Evolutionary conservation across 257 asterid species (phyloP).

Genomic region (Gentiana macrophylla): DNA sequence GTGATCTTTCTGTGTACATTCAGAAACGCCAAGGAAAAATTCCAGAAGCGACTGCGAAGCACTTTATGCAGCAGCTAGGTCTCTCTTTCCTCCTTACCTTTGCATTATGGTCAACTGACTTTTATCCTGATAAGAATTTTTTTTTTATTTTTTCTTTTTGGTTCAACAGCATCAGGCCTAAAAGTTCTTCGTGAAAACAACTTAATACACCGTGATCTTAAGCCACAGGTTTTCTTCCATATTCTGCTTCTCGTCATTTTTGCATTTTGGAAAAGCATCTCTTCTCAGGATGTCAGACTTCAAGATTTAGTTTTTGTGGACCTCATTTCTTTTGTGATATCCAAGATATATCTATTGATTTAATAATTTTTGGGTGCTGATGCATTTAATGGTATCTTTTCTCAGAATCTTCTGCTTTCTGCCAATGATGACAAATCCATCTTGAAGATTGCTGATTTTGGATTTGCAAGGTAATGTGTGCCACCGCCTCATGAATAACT

Average conservation of each 20-base stretch:
- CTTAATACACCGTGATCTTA: conserved; percentile 85
- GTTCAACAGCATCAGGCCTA: conserved; percentile 70
- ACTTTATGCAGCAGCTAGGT: conserved; percentile 94
- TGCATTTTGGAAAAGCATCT: neutral
- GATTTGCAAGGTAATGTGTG: conserved; percentile 64
- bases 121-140: neutral
- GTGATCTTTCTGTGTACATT: conserved; percentile 73
- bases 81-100: conserved; percentile 3
- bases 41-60: conserved; percentile 78
- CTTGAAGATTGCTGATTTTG: conserved; percentile 50
- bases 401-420: conserved; percentile 43
- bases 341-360: neutral
- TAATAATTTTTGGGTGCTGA: neutral
- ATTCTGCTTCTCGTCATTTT: neutral
- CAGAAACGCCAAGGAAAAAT: conserved; percentile 65
- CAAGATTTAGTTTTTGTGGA: neutral
- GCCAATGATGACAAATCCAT: conserved; percentile 27
- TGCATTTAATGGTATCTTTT: neutral
- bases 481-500: neutral
- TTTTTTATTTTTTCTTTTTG: conserved; percentile 3
- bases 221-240: conserved; percentile 71
- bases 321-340: neutral
- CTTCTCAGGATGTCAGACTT: neutral
- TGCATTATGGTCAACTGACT: neutral
- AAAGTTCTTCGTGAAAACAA: conserved; percentile 75